Evolutionary conservation across 2,329 filamentous ascomycete species (phyloP), one percentile per base, ranked within the genome.

Genomic region (Neofusicoccum cordaticola): DNA sequence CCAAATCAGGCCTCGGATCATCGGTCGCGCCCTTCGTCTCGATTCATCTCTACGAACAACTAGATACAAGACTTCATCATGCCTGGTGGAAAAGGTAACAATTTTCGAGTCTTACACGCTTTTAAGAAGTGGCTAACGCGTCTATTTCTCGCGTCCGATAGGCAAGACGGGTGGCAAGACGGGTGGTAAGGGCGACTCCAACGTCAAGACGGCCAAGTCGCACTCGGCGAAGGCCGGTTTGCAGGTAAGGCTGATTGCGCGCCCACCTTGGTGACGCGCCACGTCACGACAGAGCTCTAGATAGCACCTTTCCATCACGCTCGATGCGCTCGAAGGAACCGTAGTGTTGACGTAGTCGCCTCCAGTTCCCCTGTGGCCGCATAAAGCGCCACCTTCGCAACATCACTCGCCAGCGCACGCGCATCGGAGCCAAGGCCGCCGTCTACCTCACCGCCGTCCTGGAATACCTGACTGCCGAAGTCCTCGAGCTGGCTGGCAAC

Each of bases 381-480:
- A 95, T 99, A 82, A 99, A 99, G 90, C 93, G 95, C 84, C 98
- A 98, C 84, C 86, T 99, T 78, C 97, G 98, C 88, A 93, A 92
- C 81, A 97, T 97, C 83, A 98, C 95, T 57, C 95, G 98, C 79
- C 96, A 97, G 83, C 98, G 98, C 86, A 98, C 97, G 92, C 94
- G 95, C 81, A 96, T 99, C 71, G 95, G 95, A 74, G 95, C 94
- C 76, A 98, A 98, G 85, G 95, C 95, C 69, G 93, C 95, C 70
- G 95, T 99, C 73, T 99, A 99, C 78, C 92, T 98, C 68, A 98
- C 95, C 57, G 95, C 95, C 48, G 95, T 99, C 65, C 90, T 99
- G 69, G 95, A 99, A 83, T 99, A 99, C 79, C 85, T 99, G 71
- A 97, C 95, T 67, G 94, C 94, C 69, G 94, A 99, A 87, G 94